Evolutionary conservation across 805 yeast genomes (phyloP).

Genomic region (Kuraishia cidri): DNA sequence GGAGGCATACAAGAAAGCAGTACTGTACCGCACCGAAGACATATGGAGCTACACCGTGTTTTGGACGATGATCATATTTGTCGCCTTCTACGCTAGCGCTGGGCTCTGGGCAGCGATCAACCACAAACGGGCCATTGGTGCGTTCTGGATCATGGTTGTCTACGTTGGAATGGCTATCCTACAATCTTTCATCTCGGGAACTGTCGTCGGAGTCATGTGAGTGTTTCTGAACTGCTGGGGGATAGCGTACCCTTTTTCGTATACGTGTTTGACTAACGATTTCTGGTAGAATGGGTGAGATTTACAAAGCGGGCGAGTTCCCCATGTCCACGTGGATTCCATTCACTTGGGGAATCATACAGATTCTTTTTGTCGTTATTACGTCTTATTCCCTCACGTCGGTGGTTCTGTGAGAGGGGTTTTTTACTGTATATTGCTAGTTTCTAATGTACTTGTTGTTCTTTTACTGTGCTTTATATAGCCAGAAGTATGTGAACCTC

Average conservation of each 20-base stretch:
- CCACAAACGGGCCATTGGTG: slow-evolving; percentile 28
- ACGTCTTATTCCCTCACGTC: slow-evolving; percentile 56
- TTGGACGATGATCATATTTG: slow-evolving; percentile 72
- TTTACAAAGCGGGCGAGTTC: slow-evolving; percentile 73
- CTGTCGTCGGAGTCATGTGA: slow-evolving; percentile 61
- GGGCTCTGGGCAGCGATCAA: slow-evolving; percentile 53
- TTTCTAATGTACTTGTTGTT: too few relatives aligned
- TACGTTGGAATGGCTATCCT: slow-evolving; percentile 48
- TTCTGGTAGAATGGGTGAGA: slow-evolving; percentile 40
- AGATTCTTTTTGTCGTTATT: slow-evolving; percentile 56
- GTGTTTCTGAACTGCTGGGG: slow-evolving; percentile 9
- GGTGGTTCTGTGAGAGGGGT: slow-evolving; percentile 26
- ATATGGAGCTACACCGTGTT: slow-evolving; percentile 76
- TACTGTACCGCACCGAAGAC: slow-evolving; percentile 60
- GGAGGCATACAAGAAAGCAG: slow-evolving; percentile 33
- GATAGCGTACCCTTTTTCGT: not conserved
- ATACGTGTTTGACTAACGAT: not conserved
- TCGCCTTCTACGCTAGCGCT: slow-evolving; percentile 52
- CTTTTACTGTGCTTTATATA: too few relatives aligned
- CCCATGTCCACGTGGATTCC: slow-evolving; percentile 97
- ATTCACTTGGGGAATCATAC: slow-evolving; percentile 66
- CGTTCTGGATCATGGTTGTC: slow-evolving; percentile 29
- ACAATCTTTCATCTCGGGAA: slow-evolving; percentile 67
- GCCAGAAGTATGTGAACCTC: too few relatives aligned
- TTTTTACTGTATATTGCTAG: too few relatives aligned